These are phyloP conservation scores for Alternaria brassicae DNA, from an alignment of 2,329 filamentous ascomycete genomes.

Conservation along the genomic window DNA sequence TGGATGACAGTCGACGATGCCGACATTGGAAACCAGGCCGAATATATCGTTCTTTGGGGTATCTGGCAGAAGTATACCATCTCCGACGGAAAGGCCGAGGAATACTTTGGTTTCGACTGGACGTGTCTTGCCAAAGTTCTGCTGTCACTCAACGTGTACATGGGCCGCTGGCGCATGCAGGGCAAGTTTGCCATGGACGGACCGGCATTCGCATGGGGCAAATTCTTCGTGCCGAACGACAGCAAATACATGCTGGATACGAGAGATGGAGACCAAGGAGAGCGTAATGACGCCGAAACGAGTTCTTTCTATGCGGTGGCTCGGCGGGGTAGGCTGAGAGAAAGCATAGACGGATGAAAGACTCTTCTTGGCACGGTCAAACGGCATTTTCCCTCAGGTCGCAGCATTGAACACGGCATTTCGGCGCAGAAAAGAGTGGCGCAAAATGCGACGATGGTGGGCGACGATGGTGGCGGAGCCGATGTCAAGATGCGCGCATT, in stretches of 20 bases:
- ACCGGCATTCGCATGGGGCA: constrained; percentile 33
- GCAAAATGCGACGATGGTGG: constrained; percentile 5
- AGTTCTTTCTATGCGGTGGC: background rate
- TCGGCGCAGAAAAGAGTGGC: constrained; percentile 13
- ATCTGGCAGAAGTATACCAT: constrained; percentile 25
- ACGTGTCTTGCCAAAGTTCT: constrained; percentile 32
- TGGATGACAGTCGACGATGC: constrained; percentile 23
- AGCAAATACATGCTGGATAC: constrained; percentile 10
- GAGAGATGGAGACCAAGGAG: background rate
- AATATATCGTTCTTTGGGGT: constrained; percentile 30
- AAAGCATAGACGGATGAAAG: background rate
- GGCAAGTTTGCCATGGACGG: constrained; percentile 32
- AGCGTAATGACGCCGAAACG: background rate
- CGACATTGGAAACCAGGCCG: constrained; percentile 4
- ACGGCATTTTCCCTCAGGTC: constrained; percentile 3
- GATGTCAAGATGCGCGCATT: background rate
- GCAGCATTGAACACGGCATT: constrained; percentile 13
- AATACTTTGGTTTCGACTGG: constrained; percentile 34
- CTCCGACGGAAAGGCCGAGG: constrained; percentile 8
- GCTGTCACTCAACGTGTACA: constrained; percentile 39
- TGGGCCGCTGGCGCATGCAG: constrained; percentile 40
- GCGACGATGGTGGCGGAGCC: background rate
- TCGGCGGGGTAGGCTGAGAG: background rate
- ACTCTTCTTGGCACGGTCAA: constrained; percentile 8
- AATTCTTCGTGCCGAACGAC: constrained; percentile 19